These are phyloP conservation scores for Wickerhamomyces canadensis DNA, from an alignment of 805 yeast genomes.

Conservation along the genomic window DNA sequence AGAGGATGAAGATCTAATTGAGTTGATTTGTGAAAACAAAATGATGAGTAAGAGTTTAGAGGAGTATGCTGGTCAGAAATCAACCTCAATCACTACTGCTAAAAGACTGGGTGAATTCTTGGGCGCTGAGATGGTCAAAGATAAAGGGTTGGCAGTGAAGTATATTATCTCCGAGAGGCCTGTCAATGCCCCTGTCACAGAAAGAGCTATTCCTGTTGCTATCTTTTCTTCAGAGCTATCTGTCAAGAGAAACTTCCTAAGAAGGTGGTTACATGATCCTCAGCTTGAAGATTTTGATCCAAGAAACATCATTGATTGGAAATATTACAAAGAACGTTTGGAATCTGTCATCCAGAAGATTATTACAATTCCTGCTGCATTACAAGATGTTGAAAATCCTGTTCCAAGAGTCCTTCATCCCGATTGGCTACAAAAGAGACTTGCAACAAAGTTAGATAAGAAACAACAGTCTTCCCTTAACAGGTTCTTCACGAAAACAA, in stretches of 20 bases:
- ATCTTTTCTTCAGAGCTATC: conserved; percentile 79
- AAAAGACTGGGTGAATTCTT: conserved; percentile 87
- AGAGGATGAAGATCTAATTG: conserved; percentile 92
- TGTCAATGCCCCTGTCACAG: conserved; percentile 82
- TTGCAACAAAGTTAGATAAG: conserved; percentile 55
- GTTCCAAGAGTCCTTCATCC: conserved; percentile 95
- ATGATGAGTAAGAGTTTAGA: conserved; percentile 88
- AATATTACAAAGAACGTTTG: conserved; percentile 81
- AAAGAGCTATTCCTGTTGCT: conserved; percentile 94
- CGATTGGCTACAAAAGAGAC: conserved; percentile 75
- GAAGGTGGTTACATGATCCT: conserved; percentile 84
- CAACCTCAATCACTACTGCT: conserved; percentile 95
- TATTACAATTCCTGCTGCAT: conserved; percentile 94
- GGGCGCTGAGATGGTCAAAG: conserved; percentile 95
- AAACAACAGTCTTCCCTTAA: conserved; percentile 65
- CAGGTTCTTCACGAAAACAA: conserved; percentile 47
- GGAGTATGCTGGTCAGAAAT: conserved; percentile 86
- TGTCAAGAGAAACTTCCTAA: conserved; percentile 66
- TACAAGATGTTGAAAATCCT: conserved; percentile 83
- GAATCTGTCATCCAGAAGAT: conserved; percentile 93
- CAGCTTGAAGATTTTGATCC: conserved; percentile 79
- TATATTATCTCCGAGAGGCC: conserved; percentile 87
- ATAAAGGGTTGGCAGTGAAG: conserved; percentile 92
- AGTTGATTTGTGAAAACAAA: conserved; percentile 91
- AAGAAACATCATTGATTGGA: conserved; percentile 88